Base-by-base conservation (phyloP, 148 eudicot genomes). In the Cornus controversa region DNA sequence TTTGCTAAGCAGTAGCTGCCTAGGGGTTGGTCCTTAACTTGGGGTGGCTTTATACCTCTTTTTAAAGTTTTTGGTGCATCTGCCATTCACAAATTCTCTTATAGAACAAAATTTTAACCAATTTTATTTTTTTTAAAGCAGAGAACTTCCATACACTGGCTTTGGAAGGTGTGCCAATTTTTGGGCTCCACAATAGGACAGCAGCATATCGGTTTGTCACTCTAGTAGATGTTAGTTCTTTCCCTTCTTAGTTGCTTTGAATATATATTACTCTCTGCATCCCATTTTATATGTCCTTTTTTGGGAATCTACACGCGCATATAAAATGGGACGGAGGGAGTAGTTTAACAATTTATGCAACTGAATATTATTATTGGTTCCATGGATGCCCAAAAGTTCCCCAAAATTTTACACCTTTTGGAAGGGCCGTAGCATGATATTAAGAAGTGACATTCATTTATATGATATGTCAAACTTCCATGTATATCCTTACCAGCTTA, bases 171-270 rank as follows among this genome's bases (percentile, higher is more conserved):
- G 89, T 93, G 54, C 98, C 98, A 20, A 87, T 89, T 63, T 91
- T 95, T 28, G 96, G 93, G 77, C 88, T 84, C 74, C 89, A 90
- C 68, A 95, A 95, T 60, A 87, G 93, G 82, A 86, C 98, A 62
- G 94, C 97, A 75, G 97, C 98, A 54, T 95, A 92, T 75, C 98
- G 98, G 58, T 95, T 95, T 81, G 97, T 95, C 84, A 95, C 96
- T 54, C 82, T 95, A 73, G 89, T 95, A 83, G 98, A 95, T 89
- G 98, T 95, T 66, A 72, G 96, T 90, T 69, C 78, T 72, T 15
- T 75, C 60, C 81, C 81, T 75, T 81, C 71, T 73, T 40, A 78
- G 27, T 47, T 77, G 54, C 9, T 65, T 34, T 60, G 47, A 63
- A 54, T 40, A 23, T 45, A 64, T 31, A 28, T 29, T 31, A n/a